A percentile compares a stretch with the other conserved stretches of the same genome.
These are phyloP conservation scores for Musa schizocarpa DNA, from an alignment of 176 grass and related monocot genomes.

Conservation along the genomic window DNA sequence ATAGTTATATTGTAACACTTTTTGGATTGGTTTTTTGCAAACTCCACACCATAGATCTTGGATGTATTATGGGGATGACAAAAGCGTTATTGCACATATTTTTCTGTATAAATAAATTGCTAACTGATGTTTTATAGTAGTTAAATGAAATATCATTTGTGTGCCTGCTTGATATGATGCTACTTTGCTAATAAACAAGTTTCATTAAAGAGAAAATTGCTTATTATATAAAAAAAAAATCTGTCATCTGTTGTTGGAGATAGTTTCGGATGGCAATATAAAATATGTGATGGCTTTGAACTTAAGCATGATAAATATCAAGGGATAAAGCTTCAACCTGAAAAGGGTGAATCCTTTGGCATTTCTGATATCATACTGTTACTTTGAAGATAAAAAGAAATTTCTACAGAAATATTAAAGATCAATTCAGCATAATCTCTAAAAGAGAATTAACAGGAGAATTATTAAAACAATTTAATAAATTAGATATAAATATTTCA, in stretches of 20 bases:
- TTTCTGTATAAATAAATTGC: background rate
- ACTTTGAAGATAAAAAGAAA: background rate
- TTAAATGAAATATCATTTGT: background rate
- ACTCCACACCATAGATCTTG: no score
- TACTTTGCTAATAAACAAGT: background rate
- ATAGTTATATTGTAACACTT: background rate
- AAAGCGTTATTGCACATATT: no score
- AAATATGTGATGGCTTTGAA: background rate
- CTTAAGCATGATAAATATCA: no score
- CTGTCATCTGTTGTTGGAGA: background rate
- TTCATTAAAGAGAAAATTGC: background rate
- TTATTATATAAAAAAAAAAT: background rate
- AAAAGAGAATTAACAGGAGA: background rate
- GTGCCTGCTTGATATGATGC: background rate
- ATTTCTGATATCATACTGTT: background rate
- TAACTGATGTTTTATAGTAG: background rate
- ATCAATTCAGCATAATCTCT: background rate
- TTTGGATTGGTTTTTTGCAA: no score
- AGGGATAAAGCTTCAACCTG: background rate
- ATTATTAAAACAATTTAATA: background rate
- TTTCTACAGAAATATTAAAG: background rate
- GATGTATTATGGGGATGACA: no score
- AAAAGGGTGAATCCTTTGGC: background rate
- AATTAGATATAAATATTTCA: no score
- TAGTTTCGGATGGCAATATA: background rate